Conservation (phyloP, 225 moss, liverwort and hornwort genomes). For the Pseudoscleropodium purum region DNA sequence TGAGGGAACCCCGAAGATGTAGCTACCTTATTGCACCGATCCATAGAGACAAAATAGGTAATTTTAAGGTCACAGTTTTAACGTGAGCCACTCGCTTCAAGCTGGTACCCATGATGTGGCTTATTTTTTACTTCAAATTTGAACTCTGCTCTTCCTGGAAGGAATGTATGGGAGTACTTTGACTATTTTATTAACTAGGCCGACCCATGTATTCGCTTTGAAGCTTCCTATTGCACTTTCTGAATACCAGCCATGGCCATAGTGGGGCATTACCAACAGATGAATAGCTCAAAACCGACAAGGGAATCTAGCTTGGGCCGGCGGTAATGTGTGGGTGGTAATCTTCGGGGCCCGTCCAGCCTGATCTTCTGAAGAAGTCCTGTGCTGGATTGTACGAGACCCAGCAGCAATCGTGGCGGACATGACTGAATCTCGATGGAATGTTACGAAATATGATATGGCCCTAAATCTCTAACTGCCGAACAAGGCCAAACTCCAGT, state of each 20-base stretch:
- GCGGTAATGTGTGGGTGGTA: not conserved
- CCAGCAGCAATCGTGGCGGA: not conserved
- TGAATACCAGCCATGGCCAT: not conserved
- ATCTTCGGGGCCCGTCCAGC: not conserved
- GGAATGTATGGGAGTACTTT: not conserved
- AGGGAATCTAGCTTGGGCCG: not conserved
- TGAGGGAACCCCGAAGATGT: not conserved
- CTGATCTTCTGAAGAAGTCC: not conserved
- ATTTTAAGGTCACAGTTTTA: not conserved
- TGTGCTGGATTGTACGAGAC: not conserved
- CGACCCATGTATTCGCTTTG: not conserved
- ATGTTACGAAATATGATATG: not conserved
- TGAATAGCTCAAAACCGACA: not conserved
- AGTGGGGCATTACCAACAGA: not conserved
- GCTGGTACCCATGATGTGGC: not conserved
- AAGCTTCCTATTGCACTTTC: not conserved
- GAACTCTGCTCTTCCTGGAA: not conserved
- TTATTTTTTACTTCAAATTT: not conserved
- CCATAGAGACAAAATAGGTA: not conserved
- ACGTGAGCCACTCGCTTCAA: not conserved
- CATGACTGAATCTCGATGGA: not conserved
- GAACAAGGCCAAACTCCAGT: not conserved
- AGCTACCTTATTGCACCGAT: not conserved
- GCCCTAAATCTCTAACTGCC: no score
- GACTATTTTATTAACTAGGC: no score